These are phyloP conservation scores for Dionaea muscipula DNA, from an alignment of 179 eudicot genomes.

Conservation along the genomic window DNA sequence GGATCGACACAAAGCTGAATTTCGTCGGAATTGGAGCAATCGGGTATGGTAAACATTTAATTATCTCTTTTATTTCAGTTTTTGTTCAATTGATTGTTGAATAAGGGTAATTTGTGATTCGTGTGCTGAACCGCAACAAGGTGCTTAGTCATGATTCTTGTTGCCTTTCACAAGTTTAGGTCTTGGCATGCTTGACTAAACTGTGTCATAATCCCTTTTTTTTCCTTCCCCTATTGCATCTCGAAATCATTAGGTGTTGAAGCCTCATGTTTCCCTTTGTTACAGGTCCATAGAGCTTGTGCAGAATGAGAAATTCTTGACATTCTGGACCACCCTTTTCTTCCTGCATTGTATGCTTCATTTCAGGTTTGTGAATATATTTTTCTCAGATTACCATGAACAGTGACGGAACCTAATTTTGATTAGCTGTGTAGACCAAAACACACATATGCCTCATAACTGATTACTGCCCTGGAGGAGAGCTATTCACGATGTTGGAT, in stretches of 20 bases:
- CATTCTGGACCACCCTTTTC: constrained; percentile 94
- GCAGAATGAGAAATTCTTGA: constrained; percentile 95
- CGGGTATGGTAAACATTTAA: too few species aligned
- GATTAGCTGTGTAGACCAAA: constrained; percentile 53
- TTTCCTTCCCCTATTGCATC: too few species aligned
- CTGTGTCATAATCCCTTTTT: too few species aligned
- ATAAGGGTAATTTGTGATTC: too few species aligned
- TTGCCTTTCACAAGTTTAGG: neutral
- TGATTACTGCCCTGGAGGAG: constrained; percentile 92
- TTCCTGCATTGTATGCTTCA: constrained; percentile 96
- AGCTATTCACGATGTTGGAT: constrained; percentile 79
- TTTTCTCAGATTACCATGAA: too few species aligned
- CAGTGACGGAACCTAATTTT: constrained; percentile 2
- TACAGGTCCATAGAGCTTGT: constrained; percentile 96
- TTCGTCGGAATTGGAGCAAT: too few species aligned
- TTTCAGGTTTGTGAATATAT: constrained; percentile 52
- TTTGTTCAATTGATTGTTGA: too few species aligned
- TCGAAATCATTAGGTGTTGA: too few species aligned
- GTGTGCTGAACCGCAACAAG: constrained; percentile 97
- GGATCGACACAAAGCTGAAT: too few species aligned
- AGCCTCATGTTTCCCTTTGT: neutral
- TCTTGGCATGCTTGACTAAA: too few species aligned
- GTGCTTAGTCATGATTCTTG: constrained; percentile 17
- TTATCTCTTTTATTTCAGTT: too few species aligned
- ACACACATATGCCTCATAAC: constrained; percentile 89